phyloP scores from a whole-genome alignment of 192 early-diverging fungal species.

The Coemansia sp. region DNA sequence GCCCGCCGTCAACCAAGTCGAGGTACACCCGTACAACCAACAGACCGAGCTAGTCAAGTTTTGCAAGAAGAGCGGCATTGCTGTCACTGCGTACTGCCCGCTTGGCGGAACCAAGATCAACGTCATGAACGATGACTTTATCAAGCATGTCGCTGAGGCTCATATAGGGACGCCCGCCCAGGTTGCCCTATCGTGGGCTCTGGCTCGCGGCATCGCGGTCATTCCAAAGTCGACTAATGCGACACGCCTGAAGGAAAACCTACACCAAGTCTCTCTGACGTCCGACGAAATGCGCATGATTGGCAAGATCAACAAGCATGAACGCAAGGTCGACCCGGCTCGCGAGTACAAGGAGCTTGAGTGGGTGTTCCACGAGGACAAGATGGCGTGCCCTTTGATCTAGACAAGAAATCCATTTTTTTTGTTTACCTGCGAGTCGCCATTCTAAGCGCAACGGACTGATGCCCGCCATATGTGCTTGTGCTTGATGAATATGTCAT shows the following conservation, averaged over 20 bases:
- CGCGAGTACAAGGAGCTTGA: conserved; percentile 30
- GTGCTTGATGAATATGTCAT: too few relatives aligned
- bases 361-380: conserved; percentile 49
- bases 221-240: conserved; percentile 81
- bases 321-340: conserved; percentile 46
- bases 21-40: conserved; percentile 74
- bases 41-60: conserved; percentile 72
- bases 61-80: conserved; percentile 71
- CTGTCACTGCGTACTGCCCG: conserved; percentile 83
- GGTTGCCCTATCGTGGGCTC: conserved; percentile 74
- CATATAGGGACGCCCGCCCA: conserved; percentile 71
- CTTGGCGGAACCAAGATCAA: conserved; percentile 60
- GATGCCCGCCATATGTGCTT: too few relatives aligned
- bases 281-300: conserved; percentile 44
- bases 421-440: too few relatives aligned
- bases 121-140: conserved; percentile 51
- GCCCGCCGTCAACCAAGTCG: conserved; percentile 88
- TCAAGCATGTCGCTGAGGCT: conserved; percentile 70
- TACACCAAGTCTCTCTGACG: conserved; percentile 28
- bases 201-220: conserved; percentile 73
- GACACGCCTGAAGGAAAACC: conserved; percentile 62
- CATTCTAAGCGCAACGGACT: too few relatives aligned
- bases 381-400: conserved; percentile 48
- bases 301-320: conserved; percentile 20
- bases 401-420: not conserved